Evolutionary conservation across 306 rosid species (phyloP), one percentile per base, ranked within the genome.

Genomic region (Rosa persica): DNA sequence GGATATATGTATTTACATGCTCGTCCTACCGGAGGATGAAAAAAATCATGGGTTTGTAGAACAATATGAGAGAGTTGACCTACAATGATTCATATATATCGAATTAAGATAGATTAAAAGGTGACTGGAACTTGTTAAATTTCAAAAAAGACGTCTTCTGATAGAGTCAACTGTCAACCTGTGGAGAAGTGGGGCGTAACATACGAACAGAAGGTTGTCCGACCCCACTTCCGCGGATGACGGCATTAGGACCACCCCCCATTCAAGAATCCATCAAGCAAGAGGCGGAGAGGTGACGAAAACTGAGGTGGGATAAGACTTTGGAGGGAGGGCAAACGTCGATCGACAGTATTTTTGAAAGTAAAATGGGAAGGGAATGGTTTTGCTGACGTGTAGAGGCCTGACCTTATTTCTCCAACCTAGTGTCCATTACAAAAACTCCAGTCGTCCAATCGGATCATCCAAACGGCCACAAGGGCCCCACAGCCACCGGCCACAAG

Each of bases 381-480:
- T 81, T 88, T 80, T 78, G 88, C 82, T 83, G 83, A 78, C 84
- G 80, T 81, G 79, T 60, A 16, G 13, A 16, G 9, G 39, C 74
- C 47, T 51, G 36, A 49, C 80, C 54, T 2, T 43, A 10, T 16
- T 30, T 46, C 67, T 51, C 74, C 61, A 0, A 15, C 10, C 43
- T 52, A 36, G 77, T 78, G 81, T 71, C 84, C 86, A 70, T 40
- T 16, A 70, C 78, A 64, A 51, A 61, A 73, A 80, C 51, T 64
- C 70, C 73, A 72, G 38, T 70, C 34, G 12, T 12, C 82, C 81
- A 88, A 76, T 81, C 66, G 65, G 67, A 79, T 81, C 46, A 17
- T 51, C 69, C 42, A 73, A 76, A 76, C 36, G 43, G 74, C 78
- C 74, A 68, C 76, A 16, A 6, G 30, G 34, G 70, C 2, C 60